Percentiles rank a stretch among this genome's conserved stretches.
These are phyloP conservation scores for Hibiscus syriacus DNA, from an alignment of 345 rosid species.

Conservation along the genomic window DNA sequence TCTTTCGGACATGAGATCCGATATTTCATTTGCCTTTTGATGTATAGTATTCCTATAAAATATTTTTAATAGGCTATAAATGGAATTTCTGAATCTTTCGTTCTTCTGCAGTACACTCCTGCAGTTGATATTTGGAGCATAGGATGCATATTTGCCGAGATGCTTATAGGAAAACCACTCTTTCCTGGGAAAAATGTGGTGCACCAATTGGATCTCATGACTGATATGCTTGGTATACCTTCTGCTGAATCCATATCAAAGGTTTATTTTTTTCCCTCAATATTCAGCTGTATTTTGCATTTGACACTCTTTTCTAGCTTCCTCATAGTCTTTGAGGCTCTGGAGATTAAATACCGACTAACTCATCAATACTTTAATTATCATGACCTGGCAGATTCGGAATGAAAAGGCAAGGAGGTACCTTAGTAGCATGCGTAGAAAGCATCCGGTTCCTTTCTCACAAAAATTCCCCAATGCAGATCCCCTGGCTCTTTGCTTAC, in stretches of 20 bases:
- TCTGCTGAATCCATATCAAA: slow-evolving; percentile 65
- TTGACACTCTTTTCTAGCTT: neutral
- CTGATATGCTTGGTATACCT: slow-evolving; percentile 94
- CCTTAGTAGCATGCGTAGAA: slow-evolving; percentile 86
- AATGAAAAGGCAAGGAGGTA: slow-evolving; percentile 98
- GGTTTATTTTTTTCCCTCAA: slow-evolving; percentile 29
- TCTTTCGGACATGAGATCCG: neutral
- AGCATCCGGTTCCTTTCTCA: slow-evolving; percentile 67
- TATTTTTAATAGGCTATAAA: neutral
- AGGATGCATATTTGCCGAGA: slow-evolving; percentile 96
- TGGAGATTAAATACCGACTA: neutral
- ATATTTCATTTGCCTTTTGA: neutral
- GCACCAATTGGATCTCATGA: slow-evolving; percentile 93
- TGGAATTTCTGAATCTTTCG: slow-evolving; percentile 6
- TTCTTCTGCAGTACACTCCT: slow-evolving; percentile 69
- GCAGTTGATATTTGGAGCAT: slow-evolving; percentile 97
- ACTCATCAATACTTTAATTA: slow-evolving; percentile 3
- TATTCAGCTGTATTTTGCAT: neutral
- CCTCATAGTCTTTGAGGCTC: neutral
- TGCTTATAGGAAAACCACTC: slow-evolving; percentile 86
- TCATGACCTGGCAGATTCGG: slow-evolving; percentile 53
- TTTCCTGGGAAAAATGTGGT: slow-evolving; percentile 97
- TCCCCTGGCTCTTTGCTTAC: slow-evolving; percentile 69
- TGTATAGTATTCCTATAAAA: neutral
- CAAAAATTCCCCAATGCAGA: slow-evolving; percentile 82